These are phyloP conservation scores for Phytophthora colocasiae DNA, from an alignment of 352 stramenopile species.

Conservation along the genomic window DNA sequence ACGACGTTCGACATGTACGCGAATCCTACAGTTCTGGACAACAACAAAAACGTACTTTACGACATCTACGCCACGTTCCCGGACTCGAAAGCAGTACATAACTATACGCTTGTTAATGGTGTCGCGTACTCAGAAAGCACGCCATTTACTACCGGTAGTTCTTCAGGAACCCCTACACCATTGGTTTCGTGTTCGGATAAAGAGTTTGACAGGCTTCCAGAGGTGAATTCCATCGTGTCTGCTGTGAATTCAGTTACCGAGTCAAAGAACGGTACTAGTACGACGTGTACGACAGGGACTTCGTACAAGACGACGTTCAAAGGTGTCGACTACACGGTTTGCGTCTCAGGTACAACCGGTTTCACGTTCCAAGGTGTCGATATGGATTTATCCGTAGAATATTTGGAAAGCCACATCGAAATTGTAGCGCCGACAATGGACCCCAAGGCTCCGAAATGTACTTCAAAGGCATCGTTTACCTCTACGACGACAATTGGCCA, in stretches of 20 bases:
- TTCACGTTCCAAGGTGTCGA: slow-evolving; percentile 25
- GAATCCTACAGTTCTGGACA: slow-evolving; percentile 26
- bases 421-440: slow-evolving; percentile 7
- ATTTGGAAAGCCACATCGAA: slow-evolving; percentile 17
- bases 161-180: background rate
- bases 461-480: slow-evolving; percentile 1
- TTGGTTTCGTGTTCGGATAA: slow-evolving; percentile 1
- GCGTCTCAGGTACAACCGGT: slow-evolving; percentile 9
- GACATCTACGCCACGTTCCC: slow-evolving; percentile 35
- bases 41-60: slow-evolving; percentile 38
- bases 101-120: slow-evolving; percentile 43
- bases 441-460: background rate
- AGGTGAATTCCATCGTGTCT: slow-evolving; percentile 1
- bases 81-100: slow-evolving; percentile 23
- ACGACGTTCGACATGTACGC: slow-evolving; percentile 43
- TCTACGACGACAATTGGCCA: slow-evolving; percentile 3
- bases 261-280: background rate
- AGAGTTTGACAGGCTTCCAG: slow-evolving; percentile 6
- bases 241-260: slow-evolving; percentile 1
- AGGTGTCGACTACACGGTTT: slow-evolving; percentile 13
- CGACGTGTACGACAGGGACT: slow-evolving; percentile 3
- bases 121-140: slow-evolving; percentile 27
- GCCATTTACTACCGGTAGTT: slow-evolving; percentile 4
- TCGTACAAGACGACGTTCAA: slow-evolving; percentile 18
- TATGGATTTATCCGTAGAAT: slow-evolving; percentile 27